Evolutionary conservation across 805 yeast species (phyloP).

Genomic region (Hanseniaspora valbyensis): DNA sequence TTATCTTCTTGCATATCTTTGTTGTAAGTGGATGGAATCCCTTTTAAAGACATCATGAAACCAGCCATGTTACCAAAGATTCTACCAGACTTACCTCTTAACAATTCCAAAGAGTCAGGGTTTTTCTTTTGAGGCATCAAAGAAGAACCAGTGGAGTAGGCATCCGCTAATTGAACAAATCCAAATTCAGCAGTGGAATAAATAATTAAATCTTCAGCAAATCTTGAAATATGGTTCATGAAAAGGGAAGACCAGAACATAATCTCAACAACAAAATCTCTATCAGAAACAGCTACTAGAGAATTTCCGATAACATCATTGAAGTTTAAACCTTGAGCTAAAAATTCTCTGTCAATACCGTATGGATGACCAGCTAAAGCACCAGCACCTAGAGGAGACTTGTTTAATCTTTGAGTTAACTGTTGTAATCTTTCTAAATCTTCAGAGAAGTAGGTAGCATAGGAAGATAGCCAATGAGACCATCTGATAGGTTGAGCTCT

Average conservation of each 20-base stretch:
- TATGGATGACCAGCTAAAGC: conserved; percentile 99
- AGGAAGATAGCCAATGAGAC: conserved; percentile 93
- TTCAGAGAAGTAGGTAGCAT: conserved; percentile 87
- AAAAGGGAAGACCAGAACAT: conserved; percentile 91
- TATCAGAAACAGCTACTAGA: conserved; percentile 89
- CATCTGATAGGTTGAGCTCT: conserved; percentile 99
- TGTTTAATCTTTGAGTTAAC: conserved; percentile 69
- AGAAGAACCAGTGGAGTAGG: conserved; percentile 96
- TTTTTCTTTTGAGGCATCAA: conserved; percentile 99
- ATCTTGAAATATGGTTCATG: conserved; percentile 90
- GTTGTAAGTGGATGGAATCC: conserved; percentile 96
- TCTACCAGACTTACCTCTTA: conserved; percentile 95
- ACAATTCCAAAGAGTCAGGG: conserved; percentile 88
- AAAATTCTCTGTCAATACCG: conserved; percentile 89
- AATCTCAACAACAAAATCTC: conserved; percentile 93
- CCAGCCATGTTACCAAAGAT: conserved; percentile 93
- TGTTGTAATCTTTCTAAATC: conserved; percentile 79
- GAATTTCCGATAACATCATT: conserved; percentile 87
- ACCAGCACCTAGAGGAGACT: conserved; percentile 90
- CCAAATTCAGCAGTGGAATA: conserved; percentile 98
- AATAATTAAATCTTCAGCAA: conserved; percentile 87
- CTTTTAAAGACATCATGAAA: conserved; percentile 88
- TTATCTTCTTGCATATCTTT: conserved; percentile 99
- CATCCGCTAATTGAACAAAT: conserved; percentile 85
- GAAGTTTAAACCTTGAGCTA: conserved; percentile 74